Evolutionary conservation across 2,329 filamentous ascomycete species (phyloP).

Genomic region (Neonectria ditissima): DNA sequence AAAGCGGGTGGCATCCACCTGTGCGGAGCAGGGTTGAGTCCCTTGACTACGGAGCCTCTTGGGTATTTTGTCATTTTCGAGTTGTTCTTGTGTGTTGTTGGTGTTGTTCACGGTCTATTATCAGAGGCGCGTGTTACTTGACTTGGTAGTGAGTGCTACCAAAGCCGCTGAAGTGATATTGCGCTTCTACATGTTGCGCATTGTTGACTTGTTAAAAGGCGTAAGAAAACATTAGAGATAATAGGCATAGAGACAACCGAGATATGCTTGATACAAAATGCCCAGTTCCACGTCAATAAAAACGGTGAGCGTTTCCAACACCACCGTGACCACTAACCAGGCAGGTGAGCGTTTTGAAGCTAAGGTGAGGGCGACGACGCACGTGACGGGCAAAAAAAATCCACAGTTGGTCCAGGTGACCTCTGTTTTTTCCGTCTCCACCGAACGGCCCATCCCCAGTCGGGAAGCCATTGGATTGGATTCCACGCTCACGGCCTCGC

Average conservation of each 20-base stretch:
- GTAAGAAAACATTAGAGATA: too few relatives aligned
- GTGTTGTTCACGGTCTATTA: neutral
- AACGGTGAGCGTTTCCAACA: neutral
- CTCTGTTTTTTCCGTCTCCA: constrained; percentile 39
- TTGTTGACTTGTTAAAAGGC: too few relatives aligned
- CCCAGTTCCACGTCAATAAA: neutral
- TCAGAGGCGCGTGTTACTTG: neutral
- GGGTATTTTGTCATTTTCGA: neutral
- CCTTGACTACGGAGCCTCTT: neutral
- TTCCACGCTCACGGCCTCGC: constrained; percentile 19
- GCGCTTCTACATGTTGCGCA: too few relatives aligned
- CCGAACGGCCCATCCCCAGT: constrained; percentile 43
- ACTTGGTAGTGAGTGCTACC: neutral
- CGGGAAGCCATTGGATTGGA: constrained; percentile 29
- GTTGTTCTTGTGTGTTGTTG: too few relatives aligned
- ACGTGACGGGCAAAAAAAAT: constrained; percentile 43
- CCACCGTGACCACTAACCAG: too few relatives aligned
- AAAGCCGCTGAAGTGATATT: neutral
- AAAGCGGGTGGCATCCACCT: neutral
- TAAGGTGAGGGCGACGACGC: constrained; percentile 7
- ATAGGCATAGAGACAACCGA: too few relatives aligned
- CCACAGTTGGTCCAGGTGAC: constrained; percentile 42
- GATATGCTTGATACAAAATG: too few relatives aligned
- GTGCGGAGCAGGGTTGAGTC: neutral
- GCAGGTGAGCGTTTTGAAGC: neutral